Conservation (phyloP, 768 basidiomycete genomes). For the Scleroderma bovista region DNA sequence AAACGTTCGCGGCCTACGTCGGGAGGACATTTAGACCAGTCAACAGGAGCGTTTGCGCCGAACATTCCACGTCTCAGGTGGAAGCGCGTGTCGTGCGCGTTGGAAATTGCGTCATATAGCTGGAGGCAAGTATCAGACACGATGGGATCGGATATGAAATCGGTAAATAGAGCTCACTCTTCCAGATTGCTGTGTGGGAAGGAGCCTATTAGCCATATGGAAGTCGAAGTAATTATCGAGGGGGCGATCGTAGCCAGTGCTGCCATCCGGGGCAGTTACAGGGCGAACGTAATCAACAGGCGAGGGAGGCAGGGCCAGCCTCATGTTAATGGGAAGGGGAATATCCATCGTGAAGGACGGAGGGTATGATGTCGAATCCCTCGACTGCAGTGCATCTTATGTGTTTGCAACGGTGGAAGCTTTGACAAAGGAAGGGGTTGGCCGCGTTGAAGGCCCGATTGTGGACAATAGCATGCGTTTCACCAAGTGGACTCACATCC, state of each 20-base stretch:
- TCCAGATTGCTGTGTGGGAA: slow-evolving; percentile 8
- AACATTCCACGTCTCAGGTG: slow-evolving; percentile 5
- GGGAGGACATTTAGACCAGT: slow-evolving; percentile 7
- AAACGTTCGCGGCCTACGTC: slow-evolving; percentile 12
- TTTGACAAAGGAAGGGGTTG: not conserved
- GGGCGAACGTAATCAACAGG: slow-evolving; percentile 11
- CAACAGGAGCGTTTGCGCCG: slow-evolving; percentile 6
- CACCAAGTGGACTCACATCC: too few species aligned
- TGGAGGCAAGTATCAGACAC: slow-evolving; percentile 4
- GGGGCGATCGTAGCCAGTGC: slow-evolving; percentile 16
- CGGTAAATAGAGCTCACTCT: slow-evolving; percentile 8
- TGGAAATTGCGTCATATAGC: slow-evolving; percentile 28
- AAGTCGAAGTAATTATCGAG: slow-evolving; percentile 22
- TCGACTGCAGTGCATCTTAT: not conserved
- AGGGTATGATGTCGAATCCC: not conserved
- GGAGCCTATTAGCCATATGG: slow-evolving; percentile 12
- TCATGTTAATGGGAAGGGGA: slow-evolving; percentile 4
- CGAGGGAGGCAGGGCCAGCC: slow-evolving; percentile 4
- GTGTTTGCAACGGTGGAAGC: not conserved
- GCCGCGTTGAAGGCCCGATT: too few species aligned
- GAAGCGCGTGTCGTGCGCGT: slow-evolving; percentile 20
- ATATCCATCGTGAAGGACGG: slow-evolving; percentile 8
- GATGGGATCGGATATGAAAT: not conserved
- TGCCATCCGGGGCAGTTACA: slow-evolving; percentile 8
- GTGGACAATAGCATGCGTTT: too few species aligned